Percentiles rank a stretch among this genome's conserved stretches.
These are phyloP conservation scores for Pinus albicaulis DNA, from an alignment of 75 land plant species.

Conservation along the genomic window DNA sequence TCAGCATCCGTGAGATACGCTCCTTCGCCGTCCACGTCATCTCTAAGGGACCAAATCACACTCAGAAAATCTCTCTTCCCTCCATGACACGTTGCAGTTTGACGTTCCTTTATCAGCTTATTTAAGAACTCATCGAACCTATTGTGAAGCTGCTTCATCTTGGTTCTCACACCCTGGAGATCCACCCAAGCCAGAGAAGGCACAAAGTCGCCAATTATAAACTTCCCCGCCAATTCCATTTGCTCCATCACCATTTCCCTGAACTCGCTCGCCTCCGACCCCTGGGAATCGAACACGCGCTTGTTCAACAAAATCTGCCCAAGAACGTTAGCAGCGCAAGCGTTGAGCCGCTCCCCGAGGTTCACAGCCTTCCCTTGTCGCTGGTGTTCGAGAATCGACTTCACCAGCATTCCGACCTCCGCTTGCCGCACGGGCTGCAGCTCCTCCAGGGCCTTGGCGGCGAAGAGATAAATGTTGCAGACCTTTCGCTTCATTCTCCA, in stretches of 20 bases:
- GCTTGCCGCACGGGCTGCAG: slow-evolving; percentile 17
- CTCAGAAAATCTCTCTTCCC: too few species aligned
- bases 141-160: slow-evolving; percentile 7
- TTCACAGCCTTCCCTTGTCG: too few species aligned
- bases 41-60: too few species aligned
- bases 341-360: not conserved
- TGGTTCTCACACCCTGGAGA: not conserved
- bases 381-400: not conserved
- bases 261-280: slow-evolving; percentile 15
- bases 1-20: too few species aligned
- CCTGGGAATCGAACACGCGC: not conserved
- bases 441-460: slow-evolving; percentile 13
- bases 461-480: slow-evolving; percentile 25
- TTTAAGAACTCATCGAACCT: not conserved
- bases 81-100: too few species aligned
- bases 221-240: slow-evolving; percentile 4
- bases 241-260: slow-evolving; percentile 10
- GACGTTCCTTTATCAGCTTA: too few species aligned
- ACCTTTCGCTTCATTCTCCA: slow-evolving; percentile 38
- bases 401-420: slow-evolving; percentile 14
- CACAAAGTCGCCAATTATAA: slow-evolving; percentile 6
- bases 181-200: slow-evolving; percentile 11
- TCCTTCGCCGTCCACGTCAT: too few species aligned
- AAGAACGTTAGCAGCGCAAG: not conserved
- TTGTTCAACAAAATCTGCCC: not conserved